These are phyloP conservation scores for Penicillium sp. DNA, from an alignment of 2,329 filamentous ascomycete genomes.

Conservation along the genomic window DNA sequence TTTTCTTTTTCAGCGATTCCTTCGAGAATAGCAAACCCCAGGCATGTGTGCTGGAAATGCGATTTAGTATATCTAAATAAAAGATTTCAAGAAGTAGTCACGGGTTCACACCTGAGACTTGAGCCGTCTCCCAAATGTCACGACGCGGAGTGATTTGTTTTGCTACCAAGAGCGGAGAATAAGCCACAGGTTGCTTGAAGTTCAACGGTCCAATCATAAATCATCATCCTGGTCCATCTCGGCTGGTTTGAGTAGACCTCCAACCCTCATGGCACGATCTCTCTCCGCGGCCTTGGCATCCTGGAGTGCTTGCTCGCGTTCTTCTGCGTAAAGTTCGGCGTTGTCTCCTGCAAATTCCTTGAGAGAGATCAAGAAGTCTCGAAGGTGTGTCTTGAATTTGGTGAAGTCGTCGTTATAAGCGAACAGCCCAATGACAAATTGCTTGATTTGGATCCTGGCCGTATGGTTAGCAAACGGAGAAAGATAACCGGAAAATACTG, in stretches of 20 bases:
- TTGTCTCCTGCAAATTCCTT: constrained; percentile 98
- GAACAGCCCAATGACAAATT: constrained; percentile 88
- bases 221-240: constrained; percentile 86
- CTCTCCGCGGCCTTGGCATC: constrained; percentile 84
- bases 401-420: constrained; percentile 81
- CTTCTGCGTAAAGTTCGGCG: constrained; percentile 85
- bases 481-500: constrained; percentile 1
- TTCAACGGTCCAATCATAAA: constrained; percentile 64
- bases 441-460: constrained; percentile 73
- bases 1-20: neutral
- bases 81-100: neutral
- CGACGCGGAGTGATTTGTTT: neutral
- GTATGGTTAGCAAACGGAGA: neutral
- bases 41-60: constrained; percentile 3
- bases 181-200: neutral
- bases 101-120: constrained; percentile 2
- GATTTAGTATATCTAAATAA: constrained; percentile 5
- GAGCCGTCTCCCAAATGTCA: neutral
- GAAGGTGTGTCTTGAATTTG: constrained; percentile 91
- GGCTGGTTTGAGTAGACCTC: constrained; percentile 93
- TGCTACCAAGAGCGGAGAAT: neutral
- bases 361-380: constrained; percentile 94
- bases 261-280: constrained; percentile 89
- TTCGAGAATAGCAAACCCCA: neutral
- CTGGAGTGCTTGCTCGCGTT: constrained; percentile 86